Evolutionary conservation across 73 alveolate genomes (phyloP).

Genomic region (Paramecium biaurelia): DNA sequence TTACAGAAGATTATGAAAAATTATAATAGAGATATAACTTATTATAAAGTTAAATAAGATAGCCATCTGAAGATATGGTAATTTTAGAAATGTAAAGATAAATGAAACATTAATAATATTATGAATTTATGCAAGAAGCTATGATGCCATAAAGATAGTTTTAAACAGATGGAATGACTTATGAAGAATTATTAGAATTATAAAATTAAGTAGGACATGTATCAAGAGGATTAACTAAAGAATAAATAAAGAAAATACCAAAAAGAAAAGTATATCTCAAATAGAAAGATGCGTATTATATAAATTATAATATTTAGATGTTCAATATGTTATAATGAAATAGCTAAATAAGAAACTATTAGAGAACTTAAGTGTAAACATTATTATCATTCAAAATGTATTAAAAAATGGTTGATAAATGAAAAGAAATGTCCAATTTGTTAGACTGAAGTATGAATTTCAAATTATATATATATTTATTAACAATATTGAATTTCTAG

Average conservation of each 20-base stretch:
- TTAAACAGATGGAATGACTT: constrained; percentile 56
- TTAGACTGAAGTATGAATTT: constrained; percentile 41
- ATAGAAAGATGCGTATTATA: neutral
- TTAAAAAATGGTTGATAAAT: constrained; percentile 44
- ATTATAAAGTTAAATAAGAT: neutral
- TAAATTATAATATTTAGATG: neutral
- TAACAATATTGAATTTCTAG: too few relatives aligned
- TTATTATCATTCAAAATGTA: constrained; percentile 49
- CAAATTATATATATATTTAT: neutral
- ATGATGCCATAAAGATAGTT: constrained; percentile 35
- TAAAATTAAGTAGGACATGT: constrained; percentile 59
- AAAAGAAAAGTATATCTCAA: neutral
- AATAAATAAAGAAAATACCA: constrained; percentile 21
- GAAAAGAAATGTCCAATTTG: constrained; percentile 66
- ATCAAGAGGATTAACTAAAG: constrained; percentile 55
- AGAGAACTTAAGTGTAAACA: constrained; percentile 50
- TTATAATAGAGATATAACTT: neutral
- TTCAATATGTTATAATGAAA: constrained; percentile 49
- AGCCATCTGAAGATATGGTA: neutral
- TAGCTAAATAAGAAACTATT: neutral
- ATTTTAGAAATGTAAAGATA: neutral
- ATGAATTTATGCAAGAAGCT: constrained; percentile 43
- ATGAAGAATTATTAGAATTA: constrained; percentile 54
- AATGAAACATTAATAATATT: neutral
- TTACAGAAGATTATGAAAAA: neutral